Evolutionary conservation across 2,329 filamentous ascomycete genomes (phyloP).

Genomic region (Cercospora nicotianae): DNA sequence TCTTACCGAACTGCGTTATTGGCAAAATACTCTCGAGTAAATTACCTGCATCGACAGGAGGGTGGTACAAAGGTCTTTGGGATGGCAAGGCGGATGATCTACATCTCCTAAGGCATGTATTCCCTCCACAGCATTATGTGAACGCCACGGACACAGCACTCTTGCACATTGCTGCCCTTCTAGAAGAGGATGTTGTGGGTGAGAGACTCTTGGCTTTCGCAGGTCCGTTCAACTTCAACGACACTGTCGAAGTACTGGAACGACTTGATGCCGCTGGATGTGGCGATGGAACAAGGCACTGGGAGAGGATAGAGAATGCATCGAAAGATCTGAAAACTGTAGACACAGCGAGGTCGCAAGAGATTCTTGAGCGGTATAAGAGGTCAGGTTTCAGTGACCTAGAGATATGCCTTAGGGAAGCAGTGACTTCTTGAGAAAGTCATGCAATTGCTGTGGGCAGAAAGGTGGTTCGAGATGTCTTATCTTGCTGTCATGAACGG

Average conservation of each 20-base stretch:
- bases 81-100: background rate
- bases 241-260: background rate
- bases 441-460: background rate
- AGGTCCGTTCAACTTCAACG: background rate
- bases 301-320: background rate
- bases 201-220: slow-evolving; percentile 9
- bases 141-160: slow-evolving; percentile 1
- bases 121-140: slow-evolving; percentile 7
- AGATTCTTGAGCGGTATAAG: slow-evolving; percentile 4
- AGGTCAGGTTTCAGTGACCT: background rate
- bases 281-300: background rate
- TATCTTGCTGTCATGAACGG: too few relatives aligned
- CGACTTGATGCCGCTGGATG: background rate
- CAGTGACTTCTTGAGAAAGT: background rate
- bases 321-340: slow-evolving; percentile 6
- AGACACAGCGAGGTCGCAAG: background rate
- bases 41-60: background rate
- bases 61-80: background rate
- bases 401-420: slow-evolving; percentile 1
- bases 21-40: background rate
- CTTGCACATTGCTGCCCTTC: slow-evolving; percentile 6
- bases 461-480: too few relatives aligned
- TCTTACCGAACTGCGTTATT: background rate
- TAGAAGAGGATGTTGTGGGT: background rate
- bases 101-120: background rate